phyloP scores from a whole-genome alignment of 140 eudicot species.

The Erigeron philadelphicus region DNA sequence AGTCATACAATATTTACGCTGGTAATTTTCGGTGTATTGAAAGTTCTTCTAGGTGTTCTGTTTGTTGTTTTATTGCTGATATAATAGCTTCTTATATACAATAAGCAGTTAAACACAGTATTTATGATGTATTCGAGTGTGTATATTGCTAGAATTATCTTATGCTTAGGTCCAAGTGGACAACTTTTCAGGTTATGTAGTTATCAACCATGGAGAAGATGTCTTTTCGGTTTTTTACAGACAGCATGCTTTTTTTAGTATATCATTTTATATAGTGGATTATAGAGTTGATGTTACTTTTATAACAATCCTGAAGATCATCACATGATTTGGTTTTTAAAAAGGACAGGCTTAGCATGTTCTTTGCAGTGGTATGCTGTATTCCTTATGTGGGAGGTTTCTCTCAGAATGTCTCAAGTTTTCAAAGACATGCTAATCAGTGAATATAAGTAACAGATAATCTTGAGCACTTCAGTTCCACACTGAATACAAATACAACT shows the following conservation, averaged over 20 bases:
- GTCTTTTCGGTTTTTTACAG: no score
- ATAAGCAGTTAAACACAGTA: not conserved
- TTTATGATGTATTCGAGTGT: not conserved
- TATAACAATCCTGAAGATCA: no score
- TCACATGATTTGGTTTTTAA: no score
- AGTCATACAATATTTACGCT: conserved; percentile 96
- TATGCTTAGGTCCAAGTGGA: not conserved
- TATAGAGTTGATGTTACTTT: no score
- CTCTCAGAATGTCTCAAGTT: no score
- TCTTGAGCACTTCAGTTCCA: not conserved
- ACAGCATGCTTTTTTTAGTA: no score
- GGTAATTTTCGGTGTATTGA: conserved; percentile 41
- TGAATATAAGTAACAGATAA: not conserved
- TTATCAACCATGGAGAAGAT: not conserved
- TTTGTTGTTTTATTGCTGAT: conserved; percentile 4
- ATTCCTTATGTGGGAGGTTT: no score
- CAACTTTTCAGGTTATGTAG: not conserved
- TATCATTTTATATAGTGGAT: no score
- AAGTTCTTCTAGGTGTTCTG: conserved; percentile 15
- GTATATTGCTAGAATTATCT: not conserved
- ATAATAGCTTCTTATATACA: not conserved
- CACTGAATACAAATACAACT: not conserved
- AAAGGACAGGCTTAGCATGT: no score
- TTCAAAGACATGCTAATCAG: not conserved
- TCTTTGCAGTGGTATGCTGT: no score